Base-by-base conservation (phyloP, 108 stramenopile species). In the Skeletonema tropicum region DNA sequence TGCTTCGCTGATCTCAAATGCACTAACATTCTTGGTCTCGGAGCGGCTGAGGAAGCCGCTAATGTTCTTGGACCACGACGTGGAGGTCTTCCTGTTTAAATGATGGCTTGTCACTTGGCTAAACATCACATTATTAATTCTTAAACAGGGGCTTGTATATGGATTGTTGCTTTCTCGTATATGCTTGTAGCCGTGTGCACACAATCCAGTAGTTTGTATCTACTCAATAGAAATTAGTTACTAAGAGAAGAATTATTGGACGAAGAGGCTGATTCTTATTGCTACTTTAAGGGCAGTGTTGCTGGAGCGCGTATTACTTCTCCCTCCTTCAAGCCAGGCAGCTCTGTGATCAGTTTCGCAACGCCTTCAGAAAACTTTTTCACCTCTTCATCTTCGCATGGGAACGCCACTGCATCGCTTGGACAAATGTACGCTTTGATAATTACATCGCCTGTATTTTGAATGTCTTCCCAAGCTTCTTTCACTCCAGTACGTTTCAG, bases 1-100 rank as follows among this genome's bases (percentile, higher is more conserved):
- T 87, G 89, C 64, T 96, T 90, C 62, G 82, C 85, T 13, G 96
- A 98, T 78, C 84, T 98, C 65, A 96, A 94, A 65, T 96, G 96
- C 85, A 80, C 89, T 60, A 92, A 91, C 71, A 86, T 94, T 66
- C 84, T 89, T 45, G 92, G 92, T 64, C 88, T 93, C 67, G 87
- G 84, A 57, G 68, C 76, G 39, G 79, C 73, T 3, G 49, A 71
- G 58, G 81, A 73, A 31, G 88, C 92, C 35, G 64, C 58, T 15
- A 90, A 93, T 66, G 88, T 91, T 9, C 83, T 92, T 64, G 92
- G 90, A 70, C 94, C 94, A 60, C 86, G 90, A 70, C 84, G 88
- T 66, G 94, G 94, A 59, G 94, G 94, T 38, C 90, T 95, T 71
- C 94, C 94, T 17, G 91, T 95, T 11, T 95, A 87, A 80, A 70